Percentiles rank a stretch among this genome's conserved stretches.
These are phyloP conservation scores for Nidularia sp. DNA, from an alignment of 768 basidiomycete species.

Conservation along the genomic window DNA sequence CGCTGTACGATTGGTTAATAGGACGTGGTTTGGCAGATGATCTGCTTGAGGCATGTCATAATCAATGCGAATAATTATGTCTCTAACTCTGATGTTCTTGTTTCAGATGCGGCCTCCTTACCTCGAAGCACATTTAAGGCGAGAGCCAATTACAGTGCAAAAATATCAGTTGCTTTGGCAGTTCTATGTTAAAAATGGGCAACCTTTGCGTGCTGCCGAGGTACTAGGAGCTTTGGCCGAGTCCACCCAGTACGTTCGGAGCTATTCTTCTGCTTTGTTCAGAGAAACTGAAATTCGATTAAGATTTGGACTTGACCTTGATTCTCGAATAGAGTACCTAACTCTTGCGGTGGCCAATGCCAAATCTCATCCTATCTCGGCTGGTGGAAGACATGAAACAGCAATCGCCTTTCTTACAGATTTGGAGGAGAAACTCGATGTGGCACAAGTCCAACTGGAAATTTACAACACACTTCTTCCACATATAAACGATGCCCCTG, in stretches of 20 bases:
- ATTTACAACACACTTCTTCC: constrained; percentile 67
- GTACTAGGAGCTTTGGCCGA: constrained; percentile 82
- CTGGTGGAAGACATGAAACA: constrained; percentile 74
- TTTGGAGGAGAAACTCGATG: constrained; percentile 94
- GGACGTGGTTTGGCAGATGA: constrained; percentile 77
- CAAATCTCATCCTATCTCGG: constrained; percentile 86
- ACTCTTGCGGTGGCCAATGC: constrained; percentile 94
- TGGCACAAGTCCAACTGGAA: constrained; percentile 95
- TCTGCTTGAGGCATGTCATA: constrained; percentile 70
- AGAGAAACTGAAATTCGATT: not conserved
- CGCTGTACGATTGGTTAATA: constrained; percentile 93
- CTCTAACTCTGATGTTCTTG: constrained; percentile 8
- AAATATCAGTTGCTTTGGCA: constrained; percentile 94
- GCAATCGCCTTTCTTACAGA: constrained; percentile 95
- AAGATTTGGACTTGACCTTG: constrained; percentile 67
- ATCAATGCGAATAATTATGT: not conserved
- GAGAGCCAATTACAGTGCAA: constrained; percentile 74
- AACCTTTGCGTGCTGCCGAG: constrained; percentile 84
- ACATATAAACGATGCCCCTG: constrained; percentile 56
- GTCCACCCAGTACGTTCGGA: constrained; percentile 73
- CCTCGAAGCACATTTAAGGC: constrained; percentile 82
- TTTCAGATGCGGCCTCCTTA: constrained; percentile 78
- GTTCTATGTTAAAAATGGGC: constrained; percentile 90
- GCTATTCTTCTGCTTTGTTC: not conserved
- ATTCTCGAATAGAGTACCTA: constrained; percentile 83